Conservation (phyloP, 106 monocot species). For the Narthecium ossifragum region DNA sequence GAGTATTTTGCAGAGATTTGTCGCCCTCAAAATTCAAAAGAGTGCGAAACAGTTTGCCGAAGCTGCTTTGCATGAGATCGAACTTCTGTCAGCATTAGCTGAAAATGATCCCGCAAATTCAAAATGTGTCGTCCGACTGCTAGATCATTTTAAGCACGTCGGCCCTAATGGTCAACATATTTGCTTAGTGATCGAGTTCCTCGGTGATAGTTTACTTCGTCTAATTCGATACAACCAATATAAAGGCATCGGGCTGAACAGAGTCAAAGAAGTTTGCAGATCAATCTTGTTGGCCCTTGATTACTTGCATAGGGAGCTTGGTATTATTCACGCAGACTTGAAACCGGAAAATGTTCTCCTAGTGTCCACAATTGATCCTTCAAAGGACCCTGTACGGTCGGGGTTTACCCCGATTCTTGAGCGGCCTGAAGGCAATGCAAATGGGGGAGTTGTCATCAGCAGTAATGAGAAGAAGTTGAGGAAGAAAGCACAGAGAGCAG, state of each 20-base stretch:
- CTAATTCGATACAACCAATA: constrained; percentile 71
- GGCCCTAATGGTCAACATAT: constrained; percentile 97
- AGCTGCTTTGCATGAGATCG: constrained; percentile 84
- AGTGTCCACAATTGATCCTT: constrained; percentile 72
- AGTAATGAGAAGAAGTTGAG: constrained; percentile 62
- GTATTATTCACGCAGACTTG: constrained; percentile 85
- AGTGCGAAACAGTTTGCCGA: constrained; percentile 72
- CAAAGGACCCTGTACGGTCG: constrained; percentile 77
- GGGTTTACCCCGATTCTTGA: constrained; percentile 66
- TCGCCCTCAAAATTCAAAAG: constrained; percentile 96
- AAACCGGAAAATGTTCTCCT: constrained; percentile 96
- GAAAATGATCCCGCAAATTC: constrained; percentile 65
- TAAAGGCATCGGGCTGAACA: constrained; percentile 66
- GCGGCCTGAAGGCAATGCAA: constrained; percentile 46
- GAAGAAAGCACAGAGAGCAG: constrained; percentile 62
- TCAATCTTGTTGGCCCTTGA: constrained; percentile 74
- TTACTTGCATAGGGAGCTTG: constrained; percentile 74
- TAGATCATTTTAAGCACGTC: constrained; percentile 78
- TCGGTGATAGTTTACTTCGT: constrained; percentile 85
- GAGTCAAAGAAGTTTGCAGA: constrained; percentile 59
- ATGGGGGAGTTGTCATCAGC: constrained; percentile 28
- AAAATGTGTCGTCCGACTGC: constrained; percentile 54
- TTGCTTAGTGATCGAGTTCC: constrained; percentile 72
- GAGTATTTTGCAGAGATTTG: constrained; percentile 52
- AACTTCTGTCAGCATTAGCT: constrained; percentile 68